These are phyloP conservation scores for Penstemon newberryi DNA, from an alignment of 257 asterid genomes.

Conservation along the genomic window DNA sequence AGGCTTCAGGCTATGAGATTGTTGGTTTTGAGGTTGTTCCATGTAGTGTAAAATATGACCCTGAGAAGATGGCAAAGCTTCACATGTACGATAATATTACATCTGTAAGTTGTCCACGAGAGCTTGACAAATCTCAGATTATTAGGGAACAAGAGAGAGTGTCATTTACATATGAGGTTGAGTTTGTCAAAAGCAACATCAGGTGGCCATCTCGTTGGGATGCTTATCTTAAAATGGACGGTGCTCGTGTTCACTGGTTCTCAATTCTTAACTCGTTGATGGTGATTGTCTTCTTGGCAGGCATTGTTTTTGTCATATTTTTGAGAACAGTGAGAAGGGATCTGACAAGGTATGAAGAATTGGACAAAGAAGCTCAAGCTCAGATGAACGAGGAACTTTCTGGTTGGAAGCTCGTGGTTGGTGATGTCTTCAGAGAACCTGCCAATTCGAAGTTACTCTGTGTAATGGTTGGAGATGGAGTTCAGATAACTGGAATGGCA, in stretches of 20 bases:
- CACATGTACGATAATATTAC: conserved; percentile 52
- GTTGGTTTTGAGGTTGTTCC: conserved; percentile 85
- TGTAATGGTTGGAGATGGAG: conserved; percentile 82
- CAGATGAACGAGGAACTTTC: conserved; percentile 92
- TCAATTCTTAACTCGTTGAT: conserved; percentile 79
- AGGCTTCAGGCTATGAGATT: conserved; percentile 70
- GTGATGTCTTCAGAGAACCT: conserved; percentile 86
- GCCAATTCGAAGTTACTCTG: conserved; percentile 62
- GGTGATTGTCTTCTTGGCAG: conserved; percentile 85
- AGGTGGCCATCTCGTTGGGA: conserved; percentile 96
- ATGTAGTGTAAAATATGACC: conserved; percentile 72
- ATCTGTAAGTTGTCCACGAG: conserved; percentile 57
- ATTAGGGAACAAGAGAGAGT: conserved; percentile 68
- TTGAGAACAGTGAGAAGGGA: conserved; percentile 86
- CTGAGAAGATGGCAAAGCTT: conserved; percentile 63
- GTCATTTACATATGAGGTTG: conserved; percentile 80
- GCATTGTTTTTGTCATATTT: conserved; percentile 79
- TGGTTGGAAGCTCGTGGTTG: conserved; percentile 91
- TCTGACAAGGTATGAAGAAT: conserved; percentile 78
- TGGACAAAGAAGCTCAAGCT: conserved; percentile 85
- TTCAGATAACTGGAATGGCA: conserved; percentile 78
- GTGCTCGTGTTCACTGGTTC: conserved; percentile 87
- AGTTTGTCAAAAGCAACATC: conserved; percentile 62
- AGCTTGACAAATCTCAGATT: conserved; percentile 60
- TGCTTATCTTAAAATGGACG: conserved; percentile 85